Base-by-base conservation (phyloP, 305 asterid species). In the Fraxinus albicans region DNA sequence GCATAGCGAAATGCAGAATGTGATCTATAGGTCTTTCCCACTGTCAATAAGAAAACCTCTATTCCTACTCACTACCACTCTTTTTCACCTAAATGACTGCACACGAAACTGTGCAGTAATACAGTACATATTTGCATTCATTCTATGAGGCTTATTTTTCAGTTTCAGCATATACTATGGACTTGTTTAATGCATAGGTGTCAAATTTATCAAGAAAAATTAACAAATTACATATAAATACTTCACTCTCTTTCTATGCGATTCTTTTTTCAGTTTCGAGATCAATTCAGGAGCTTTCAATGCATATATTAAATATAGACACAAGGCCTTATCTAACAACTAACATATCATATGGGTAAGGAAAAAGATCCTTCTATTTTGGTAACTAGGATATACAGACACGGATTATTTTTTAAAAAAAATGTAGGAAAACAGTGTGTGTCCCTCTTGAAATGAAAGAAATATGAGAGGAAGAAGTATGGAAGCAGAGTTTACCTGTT, bases 401-500 rank as follows among this genome's bases (percentile, higher is more conserved):
- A 7, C 6, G 29, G 29, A 58, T 58, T 58, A 6, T 5, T 58
- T 15, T 42, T 42, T 8, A 17, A 4, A 50, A 12, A 17, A 50
- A 50, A 55, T 50, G 10, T n/a, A n/a, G 67, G 69, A 19, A 58
- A 58, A 65, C 34, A 5, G 75, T 29, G 19, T 69, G 31, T 69
- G 23, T 31, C n/a, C 76, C 42, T 31, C 76, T 70, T 33, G 10
- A 25, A 36, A 75, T 58, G 65, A 76, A 47, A 76, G 80, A 60
- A 81, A 34, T 75, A 53, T 35, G 23, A 8, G 34, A 76, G 73
- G 47, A 31, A 6, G 53, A 53, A 76, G 77, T 12, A 50, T 13
- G 78, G 25, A 69, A 35, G 21, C 4, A 25, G 67, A 84, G 17
- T 82, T 88, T 85, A 91, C 99, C 98, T 94, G 99, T 88, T 94